Evolutionary conservation across 768 basidiomycete species (phyloP), one percentile per base, ranked within the genome.

Genomic region (Russula sp.): DNA sequence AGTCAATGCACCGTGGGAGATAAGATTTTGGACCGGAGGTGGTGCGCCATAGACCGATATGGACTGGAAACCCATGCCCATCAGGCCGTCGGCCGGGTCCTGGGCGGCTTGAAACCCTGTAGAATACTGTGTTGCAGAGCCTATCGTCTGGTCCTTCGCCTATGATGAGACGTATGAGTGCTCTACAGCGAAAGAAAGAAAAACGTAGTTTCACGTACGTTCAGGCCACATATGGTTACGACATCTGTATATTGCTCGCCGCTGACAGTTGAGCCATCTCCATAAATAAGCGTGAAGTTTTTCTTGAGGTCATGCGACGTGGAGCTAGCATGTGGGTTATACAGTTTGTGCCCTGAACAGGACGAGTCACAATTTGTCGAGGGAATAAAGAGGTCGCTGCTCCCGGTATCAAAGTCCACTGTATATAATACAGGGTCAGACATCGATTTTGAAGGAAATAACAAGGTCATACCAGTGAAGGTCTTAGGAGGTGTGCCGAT

Each of bases 221-320:
- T 30, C 28, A 30, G 28, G 28, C 28, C 28, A 5, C 3, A 30
- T 32, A 84, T 68, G 57, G 69, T 67, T 36, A 83, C 78, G 18
- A 71, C 74, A 69, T 83, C 82, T n/a, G 64, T 73, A 69, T 77
- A 82, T 49, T 77, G 73, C 20, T 71, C 65, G 42, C 82, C 82
- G 0, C 59, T 63, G 38, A 79, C 76, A 1, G 62, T 61, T 30
- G 28, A 30, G 28, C 28, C 28, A 30, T 30, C 28, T 30, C 28
- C 28, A 30, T 30, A 30, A 30, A 5, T 30, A 30, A 30, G 28
- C 28, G 2, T 30, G 28, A 30, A 30, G 28, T 30, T 30, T 30
- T 30, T 30, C 28, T 30, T 30, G 28, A 71, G 57, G 61, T 72
- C 64, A 3, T 64, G 44, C 7, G 79, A 73, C 7, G 51, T 48